Evolutionary conservation across 2,329 filamentous ascomycete species (phyloP).

Genomic region (Cladosporium halotolerans): DNA sequence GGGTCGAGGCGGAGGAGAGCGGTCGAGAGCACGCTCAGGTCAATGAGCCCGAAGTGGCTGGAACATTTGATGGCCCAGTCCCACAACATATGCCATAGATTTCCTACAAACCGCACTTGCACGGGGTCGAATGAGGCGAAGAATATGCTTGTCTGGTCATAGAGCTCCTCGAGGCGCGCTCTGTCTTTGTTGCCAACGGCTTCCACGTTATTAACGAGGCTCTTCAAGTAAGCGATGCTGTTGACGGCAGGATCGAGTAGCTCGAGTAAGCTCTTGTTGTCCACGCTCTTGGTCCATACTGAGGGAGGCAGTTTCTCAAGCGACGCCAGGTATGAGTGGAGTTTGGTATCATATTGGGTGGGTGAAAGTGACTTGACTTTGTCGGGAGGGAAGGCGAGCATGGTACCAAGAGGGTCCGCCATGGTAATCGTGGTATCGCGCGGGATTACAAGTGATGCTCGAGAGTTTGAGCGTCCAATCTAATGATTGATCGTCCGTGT

Average conservation of each 20-base stretch:
- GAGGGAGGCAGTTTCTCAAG: conserved; percentile 29
- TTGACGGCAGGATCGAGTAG: conserved; percentile 52
- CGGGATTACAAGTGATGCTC: neutral
- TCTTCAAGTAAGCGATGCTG: conserved; percentile 53
- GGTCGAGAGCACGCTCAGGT: conserved; percentile 35
- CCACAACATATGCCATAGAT: conserved; percentile 41
- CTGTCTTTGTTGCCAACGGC: conserved; percentile 22
- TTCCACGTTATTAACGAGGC: conserved; percentile 39
- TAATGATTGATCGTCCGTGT: too few relatives aligned
- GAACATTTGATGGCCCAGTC: conserved; percentile 24
- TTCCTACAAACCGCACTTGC: conserved; percentile 50
- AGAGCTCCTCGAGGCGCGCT: conserved; percentile 34
- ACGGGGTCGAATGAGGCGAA: conserved; percentile 46
- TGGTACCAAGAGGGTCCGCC: conserved; percentile 18
- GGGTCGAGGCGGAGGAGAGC: conserved; percentile 64
- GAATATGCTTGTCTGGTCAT: conserved; percentile 46
- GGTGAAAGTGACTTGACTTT: conserved; percentile 20
- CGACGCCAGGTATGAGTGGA: conserved; percentile 30
- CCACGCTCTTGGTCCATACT: conserved; percentile 33
- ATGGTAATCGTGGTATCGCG: conserved; percentile 16
- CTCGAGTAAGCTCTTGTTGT: conserved; percentile 37
- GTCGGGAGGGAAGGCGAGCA: conserved; percentile 31
- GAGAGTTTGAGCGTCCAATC: too few relatives aligned
- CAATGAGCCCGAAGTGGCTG: conserved; percentile 12
- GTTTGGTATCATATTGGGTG: conserved; percentile 36